Conservation (phyloP, 2,329 filamentous ascomycete genomes). For the Aspergillus tubingensis region DNA sequence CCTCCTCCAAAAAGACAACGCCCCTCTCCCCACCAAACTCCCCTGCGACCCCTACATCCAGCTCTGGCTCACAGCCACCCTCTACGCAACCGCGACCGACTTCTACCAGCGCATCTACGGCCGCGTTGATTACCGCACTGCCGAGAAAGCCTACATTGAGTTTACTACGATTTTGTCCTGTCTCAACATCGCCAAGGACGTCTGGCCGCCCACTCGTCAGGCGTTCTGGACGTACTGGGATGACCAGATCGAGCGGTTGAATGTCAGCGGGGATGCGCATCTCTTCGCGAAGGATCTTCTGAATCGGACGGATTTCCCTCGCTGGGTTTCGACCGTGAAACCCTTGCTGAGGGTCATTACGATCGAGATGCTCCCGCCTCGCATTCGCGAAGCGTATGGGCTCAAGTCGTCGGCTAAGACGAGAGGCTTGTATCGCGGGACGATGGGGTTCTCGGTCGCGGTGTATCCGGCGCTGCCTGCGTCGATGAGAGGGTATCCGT, state of each 20-base stretch:
- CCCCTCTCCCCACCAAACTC: slow-evolving; percentile 25
- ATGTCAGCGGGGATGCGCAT: slow-evolving; percentile 32
- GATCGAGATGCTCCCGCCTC: slow-evolving; percentile 38
- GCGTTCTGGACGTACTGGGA: slow-evolving; percentile 43
- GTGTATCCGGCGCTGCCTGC: slow-evolving; percentile 38
- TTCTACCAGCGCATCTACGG: slow-evolving; percentile 42
- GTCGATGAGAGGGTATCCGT: slow-evolving; percentile 33
- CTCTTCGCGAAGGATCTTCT: slow-evolving; percentile 33
- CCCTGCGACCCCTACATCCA: slow-evolving; percentile 26
- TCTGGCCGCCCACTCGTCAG: slow-evolving; percentile 34
- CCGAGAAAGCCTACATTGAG: slow-evolving; percentile 35
- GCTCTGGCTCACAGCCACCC: slow-evolving; percentile 38
- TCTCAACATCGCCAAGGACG: slow-evolving; percentile 29
- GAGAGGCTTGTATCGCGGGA: slow-evolving; percentile 31
- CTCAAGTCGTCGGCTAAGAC: slow-evolving; percentile 31
- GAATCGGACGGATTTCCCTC: slow-evolving; percentile 28
- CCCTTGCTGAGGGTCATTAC: slow-evolving; percentile 35
- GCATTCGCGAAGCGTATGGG: slow-evolving; percentile 36
- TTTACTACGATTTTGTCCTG: slow-evolving; percentile 31
- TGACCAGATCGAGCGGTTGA: slow-evolving; percentile 29
- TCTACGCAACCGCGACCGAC: slow-evolving; percentile 40
- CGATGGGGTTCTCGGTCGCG: slow-evolving; percentile 35
- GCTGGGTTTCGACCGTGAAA: slow-evolving; percentile 33
- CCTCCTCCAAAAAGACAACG: slow-evolving; percentile 24
- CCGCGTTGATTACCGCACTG: slow-evolving; percentile 32